Evolutionary conservation across 2,329 filamentous ascomycete species (phyloP).

Genomic region (Cordyceps farinosa): DNA sequence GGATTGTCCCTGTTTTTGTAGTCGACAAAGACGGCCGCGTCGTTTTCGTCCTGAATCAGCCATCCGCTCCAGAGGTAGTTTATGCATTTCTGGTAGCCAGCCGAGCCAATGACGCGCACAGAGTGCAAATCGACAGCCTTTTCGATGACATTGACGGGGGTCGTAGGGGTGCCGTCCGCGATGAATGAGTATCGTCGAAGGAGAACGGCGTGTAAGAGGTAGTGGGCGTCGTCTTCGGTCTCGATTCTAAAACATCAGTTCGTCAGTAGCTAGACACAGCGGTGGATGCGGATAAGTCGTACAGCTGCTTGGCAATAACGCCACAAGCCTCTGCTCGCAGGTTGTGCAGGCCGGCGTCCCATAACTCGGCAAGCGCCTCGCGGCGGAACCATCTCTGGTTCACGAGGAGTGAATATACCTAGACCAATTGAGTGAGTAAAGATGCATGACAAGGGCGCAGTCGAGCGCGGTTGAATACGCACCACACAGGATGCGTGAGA

Average conservation of each 20-base stretch:
- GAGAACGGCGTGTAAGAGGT: conserved; percentile 75
- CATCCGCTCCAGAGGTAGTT: conserved; percentile 90
- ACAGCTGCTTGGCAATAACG: conserved; percentile 80
- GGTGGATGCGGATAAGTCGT: conserved; percentile 23
- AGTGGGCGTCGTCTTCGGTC: conserved; percentile 71
- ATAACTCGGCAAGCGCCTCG: conserved; percentile 77
- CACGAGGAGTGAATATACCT: conserved; percentile 73
- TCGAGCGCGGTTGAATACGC: conserved; percentile 18
- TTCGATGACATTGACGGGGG: conserved; percentile 84
- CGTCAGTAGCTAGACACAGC: not conserved
- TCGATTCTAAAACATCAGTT: conserved; percentile 65
- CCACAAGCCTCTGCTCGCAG: conserved; percentile 81
- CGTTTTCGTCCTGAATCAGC: conserved; percentile 92
- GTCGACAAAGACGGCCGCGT: conserved; percentile 83
- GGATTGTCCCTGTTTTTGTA: conserved; percentile 80
- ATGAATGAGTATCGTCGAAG: conserved; percentile 86
- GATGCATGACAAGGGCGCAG: too few relatives aligned
- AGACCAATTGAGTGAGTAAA: not conserved
- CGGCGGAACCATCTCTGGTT: conserved; percentile 70
- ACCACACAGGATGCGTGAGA: conserved; percentile 74
- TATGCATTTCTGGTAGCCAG: conserved; percentile 95
- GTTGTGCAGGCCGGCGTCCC: conserved; percentile 83
- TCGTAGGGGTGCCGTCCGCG: conserved; percentile 65
- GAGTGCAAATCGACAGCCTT: conserved; percentile 92
- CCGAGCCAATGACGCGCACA: conserved; percentile 80